Conservation (phyloP, 257 asterid genomes). For the Marsdenia floribunda region DNA sequence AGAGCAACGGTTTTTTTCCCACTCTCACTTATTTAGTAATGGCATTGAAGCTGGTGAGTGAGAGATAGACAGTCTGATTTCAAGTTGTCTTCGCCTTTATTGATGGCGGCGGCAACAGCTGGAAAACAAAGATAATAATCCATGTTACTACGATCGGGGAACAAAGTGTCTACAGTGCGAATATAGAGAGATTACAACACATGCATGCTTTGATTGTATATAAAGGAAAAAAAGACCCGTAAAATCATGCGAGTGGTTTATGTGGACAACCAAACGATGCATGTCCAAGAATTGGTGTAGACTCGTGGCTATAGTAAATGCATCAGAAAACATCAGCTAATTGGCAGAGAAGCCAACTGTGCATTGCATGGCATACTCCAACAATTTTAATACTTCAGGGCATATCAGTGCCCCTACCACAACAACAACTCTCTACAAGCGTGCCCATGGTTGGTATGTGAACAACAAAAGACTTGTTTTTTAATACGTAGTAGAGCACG, state of each 20-base stretch:
- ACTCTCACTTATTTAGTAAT: background rate
- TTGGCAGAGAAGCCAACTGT: background rate
- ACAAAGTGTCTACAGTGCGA: background rate
- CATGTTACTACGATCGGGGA: constrained; percentile 7
- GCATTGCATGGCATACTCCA: background rate
- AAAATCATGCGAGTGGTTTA: background rate
- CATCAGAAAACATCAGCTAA: no score
- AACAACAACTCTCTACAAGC: background rate
- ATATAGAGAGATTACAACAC: background rate
- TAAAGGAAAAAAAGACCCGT: background rate
- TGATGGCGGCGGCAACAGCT: constrained; percentile 73
- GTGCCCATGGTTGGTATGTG: background rate
- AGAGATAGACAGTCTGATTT: constrained; percentile 13
- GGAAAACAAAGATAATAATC: constrained; percentile 24
- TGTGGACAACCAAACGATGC: background rate
- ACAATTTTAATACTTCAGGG: background rate
- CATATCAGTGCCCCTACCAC: background rate
- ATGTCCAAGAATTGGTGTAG: background rate
- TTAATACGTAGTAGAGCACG: background rate
- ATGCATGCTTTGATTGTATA: background rate
- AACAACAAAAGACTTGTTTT: background rate
- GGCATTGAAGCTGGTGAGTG: background rate
- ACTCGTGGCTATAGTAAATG: background rate
- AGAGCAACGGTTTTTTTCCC: background rate
- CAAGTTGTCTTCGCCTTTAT: constrained; percentile 63